phyloP scores from a whole-genome alignment of 2,329 filamentous ascomycete genomes.

The Calycina herbarum region DNA sequence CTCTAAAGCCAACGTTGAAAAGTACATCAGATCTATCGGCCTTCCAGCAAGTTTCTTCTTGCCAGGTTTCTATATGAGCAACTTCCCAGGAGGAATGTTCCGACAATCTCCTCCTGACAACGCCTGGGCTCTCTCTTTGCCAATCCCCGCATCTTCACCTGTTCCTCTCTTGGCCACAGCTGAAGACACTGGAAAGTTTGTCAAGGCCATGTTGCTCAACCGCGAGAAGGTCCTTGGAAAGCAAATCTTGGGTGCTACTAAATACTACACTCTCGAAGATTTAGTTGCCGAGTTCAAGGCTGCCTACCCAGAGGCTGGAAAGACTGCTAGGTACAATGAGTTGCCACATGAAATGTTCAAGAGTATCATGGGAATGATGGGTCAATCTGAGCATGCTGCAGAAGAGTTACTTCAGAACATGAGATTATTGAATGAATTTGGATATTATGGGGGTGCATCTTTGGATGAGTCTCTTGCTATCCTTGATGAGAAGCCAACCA shows the following conservation, averaged over 20 bases:
- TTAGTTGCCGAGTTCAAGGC: slow-evolving; percentile 44
- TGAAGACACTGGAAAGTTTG: slow-evolving; percentile 40
- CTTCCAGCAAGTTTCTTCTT: slow-evolving; percentile 50
- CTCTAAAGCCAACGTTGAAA: slow-evolving; percentile 43
- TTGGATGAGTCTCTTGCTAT: slow-evolving; percentile 43
- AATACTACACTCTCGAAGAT: slow-evolving; percentile 43
- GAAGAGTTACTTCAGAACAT: slow-evolving; percentile 56
- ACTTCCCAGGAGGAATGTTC: slow-evolving; percentile 39
- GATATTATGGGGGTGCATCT: slow-evolving; percentile 51
- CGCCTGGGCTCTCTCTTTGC: slow-evolving; percentile 35
- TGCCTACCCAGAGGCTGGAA: slow-evolving; percentile 43
- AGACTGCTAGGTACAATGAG: slow-evolving; percentile 40
- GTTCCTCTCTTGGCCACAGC: slow-evolving; percentile 39
- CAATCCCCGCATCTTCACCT: slow-evolving; percentile 33
- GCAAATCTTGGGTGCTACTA: slow-evolving; percentile 45
- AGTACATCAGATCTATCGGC: slow-evolving; percentile 38
- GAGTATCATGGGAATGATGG: slow-evolving; percentile 37
- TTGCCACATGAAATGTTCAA: slow-evolving; percentile 46
- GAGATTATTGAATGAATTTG: slow-evolving; percentile 50
- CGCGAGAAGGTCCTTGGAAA: slow-evolving; percentile 44
- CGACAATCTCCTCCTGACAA: slow-evolving; percentile 32
- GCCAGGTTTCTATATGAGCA: slow-evolving; percentile 54
- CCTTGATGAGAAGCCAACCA: slow-evolving; percentile 43
- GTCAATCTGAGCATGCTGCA: slow-evolving; percentile 43
- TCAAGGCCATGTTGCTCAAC: slow-evolving; percentile 36